Conservation (phyloP, 139 green algal genomes). For the Chlorella sp. region DNA sequence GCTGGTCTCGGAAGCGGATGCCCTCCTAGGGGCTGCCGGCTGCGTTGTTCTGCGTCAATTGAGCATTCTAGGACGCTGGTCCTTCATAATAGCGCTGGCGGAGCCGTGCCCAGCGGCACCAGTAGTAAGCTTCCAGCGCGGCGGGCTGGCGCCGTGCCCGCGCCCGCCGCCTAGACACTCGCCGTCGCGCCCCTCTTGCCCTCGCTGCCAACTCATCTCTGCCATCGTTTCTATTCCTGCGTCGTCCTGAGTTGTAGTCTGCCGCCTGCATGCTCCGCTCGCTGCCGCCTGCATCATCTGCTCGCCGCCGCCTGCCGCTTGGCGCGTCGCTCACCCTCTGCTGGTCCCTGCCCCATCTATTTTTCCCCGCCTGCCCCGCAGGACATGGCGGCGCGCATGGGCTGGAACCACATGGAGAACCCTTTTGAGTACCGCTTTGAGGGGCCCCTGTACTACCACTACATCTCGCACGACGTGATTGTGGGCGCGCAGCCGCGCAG, state of each 20-base stretch:
- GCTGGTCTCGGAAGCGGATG: too few species aligned
- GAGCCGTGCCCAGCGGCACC: too few species aligned
- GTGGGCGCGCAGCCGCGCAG: conserved; percentile 71
- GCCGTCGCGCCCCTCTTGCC: neutral
- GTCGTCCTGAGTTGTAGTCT: neutral
- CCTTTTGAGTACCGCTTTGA: conserved; percentile 73
- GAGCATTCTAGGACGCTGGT: too few species aligned
- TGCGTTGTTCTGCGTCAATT: too few species aligned
- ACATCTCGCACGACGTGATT: conserved; percentile 62
- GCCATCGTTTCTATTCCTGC: too few species aligned
- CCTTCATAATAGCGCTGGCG: too few species aligned
- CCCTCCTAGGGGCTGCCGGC: too few species aligned
- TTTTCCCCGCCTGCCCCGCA: neutral
- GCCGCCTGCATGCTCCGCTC: too few species aligned
- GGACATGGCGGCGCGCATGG: conserved; percentile 59
- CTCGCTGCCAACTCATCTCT: neutral
- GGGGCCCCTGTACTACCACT: conserved; percentile 77
- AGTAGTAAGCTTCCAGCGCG: too few species aligned
- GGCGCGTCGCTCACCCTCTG: neutral
- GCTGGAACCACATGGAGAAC: conserved; percentile 47
- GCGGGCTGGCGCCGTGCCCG: neutral
- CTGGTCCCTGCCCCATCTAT: neutral
- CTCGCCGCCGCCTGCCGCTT: too few species aligned
- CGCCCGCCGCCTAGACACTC: neutral
- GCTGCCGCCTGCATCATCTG: too few species aligned